Conservation (phyloP, 1,284 basidiomycete species). For the Pascua sp. region DNA sequence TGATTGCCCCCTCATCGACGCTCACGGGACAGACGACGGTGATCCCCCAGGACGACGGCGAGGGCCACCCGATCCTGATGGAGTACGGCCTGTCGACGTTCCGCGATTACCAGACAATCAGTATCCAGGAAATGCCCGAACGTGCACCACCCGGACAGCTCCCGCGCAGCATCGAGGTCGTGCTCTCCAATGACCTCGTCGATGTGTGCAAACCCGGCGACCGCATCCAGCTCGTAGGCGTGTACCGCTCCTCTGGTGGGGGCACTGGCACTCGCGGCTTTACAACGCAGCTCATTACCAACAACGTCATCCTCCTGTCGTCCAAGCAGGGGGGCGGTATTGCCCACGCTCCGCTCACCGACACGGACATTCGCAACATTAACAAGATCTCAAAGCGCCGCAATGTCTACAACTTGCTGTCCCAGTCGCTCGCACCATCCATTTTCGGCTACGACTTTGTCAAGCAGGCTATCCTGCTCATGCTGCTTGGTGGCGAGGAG, state of each 20-base stretch:
- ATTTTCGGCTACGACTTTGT: conserved; percentile 97
- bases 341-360: conserved; percentile 86
- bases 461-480: conserved; percentile 86
- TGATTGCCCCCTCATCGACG: conserved; percentile 62
- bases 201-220: conserved; percentile 98
- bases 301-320: conserved; percentile 93
- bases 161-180: conserved; percentile 91
- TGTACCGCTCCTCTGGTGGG: conserved; percentile 90
- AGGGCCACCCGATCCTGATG: conserved; percentile 79
- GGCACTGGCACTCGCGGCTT: conserved; percentile 77
- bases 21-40: conserved; percentile 67
- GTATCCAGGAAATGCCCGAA: conserved; percentile 99
- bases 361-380: conserved; percentile 93
- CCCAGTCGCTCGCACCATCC: conserved; percentile 92
- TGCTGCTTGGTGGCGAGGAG: conserved; percentile 92
- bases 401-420: conserved; percentile 83
- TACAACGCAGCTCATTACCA: conserved; percentile 89
- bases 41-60: conserved; percentile 88
- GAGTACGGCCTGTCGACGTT: conserved; percentile 93
- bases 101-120: conserved; percentile 94
- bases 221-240: conserved; percentile 92
- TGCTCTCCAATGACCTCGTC: conserved; percentile 94
- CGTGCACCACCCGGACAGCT: conserved; percentile 95
- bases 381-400: conserved; percentile 84
- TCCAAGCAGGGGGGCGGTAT: conserved; percentile 96